phyloP scores from a whole-genome alignment of 306 rosid species.

The peach (Prunus persica) region DNA sequence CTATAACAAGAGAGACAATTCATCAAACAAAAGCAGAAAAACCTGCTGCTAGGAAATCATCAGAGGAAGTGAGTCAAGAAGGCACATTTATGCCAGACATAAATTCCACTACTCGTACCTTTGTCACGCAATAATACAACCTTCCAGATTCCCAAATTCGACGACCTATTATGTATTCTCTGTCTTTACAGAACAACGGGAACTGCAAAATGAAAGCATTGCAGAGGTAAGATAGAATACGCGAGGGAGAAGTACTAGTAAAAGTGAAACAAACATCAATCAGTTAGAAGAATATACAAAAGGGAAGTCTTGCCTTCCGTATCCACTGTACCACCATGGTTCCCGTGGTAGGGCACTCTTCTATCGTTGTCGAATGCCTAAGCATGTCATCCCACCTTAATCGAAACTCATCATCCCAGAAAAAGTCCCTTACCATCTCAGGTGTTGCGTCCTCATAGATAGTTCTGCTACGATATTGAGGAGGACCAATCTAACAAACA shows the following conservation, averaged over 20 bases:
- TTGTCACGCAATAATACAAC: slow-evolving; percentile 58
- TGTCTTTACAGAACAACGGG: slow-evolving; percentile 67
- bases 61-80: neutral
- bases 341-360: slow-evolving; percentile 53
- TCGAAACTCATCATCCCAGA: slow-evolving; percentile 62
- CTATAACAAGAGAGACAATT: slow-evolving; percentile 22
- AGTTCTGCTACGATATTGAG: slow-evolving; percentile 47
- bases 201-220: slow-evolving; percentile 37
- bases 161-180: slow-evolving; percentile 66
- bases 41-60: neutral
- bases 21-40: neutral
- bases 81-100: neutral
- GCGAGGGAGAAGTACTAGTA: neutral
- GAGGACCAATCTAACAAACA: slow-evolving; percentile 50
- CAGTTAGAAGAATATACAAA: neutral
- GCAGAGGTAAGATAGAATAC: neutral
- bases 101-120: slow-evolving; percentile 37
- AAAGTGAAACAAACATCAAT: neutral
- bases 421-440: slow-evolving; percentile 51
- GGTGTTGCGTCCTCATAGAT: slow-evolving; percentile 49
- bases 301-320: slow-evolving; percentile 38
- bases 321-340: slow-evolving; percentile 52
- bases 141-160: slow-evolving; percentile 66
- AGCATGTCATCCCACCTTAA: slow-evolving; percentile 60
- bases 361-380: slow-evolving; percentile 28